Evolutionary conservation across 805 yeast genomes (phyloP), one percentile per base, ranked within the genome.

Genomic region (Candida caryicola): DNA sequence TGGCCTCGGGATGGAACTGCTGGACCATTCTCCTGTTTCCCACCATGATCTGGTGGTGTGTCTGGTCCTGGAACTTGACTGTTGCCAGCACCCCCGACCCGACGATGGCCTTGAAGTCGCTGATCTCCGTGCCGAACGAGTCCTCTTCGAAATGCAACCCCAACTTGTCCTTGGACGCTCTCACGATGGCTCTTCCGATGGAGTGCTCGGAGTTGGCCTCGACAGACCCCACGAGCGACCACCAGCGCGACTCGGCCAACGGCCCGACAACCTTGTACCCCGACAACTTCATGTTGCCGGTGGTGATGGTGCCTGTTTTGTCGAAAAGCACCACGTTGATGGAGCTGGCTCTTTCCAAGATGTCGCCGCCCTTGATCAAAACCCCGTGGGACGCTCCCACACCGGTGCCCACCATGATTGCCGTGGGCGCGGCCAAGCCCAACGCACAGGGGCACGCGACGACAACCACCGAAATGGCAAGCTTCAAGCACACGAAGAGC

Each of bases 391-490:
- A 61, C 0, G 99, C 98, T 29, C 96, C 98, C 16, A 88, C 83
- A 29, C 99, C 99, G 2, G 98, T 91, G 6, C 97, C 99, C 2
- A 93, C 99, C 97, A 95, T 93, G 8, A 93, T 87, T 0, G 98
- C 98, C 1, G 99, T 95, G 1, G 99, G 99, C 0, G 98, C 95
- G 3, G 97, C 97, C 35, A 93, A 71, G 2, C 99, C 99, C 17
- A 93, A 65, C 0, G 99, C 98, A 73, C 99, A 93, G 0, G 99
- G 99, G 62, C 99, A 93, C 1, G 99, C 99, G 34, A 93, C 97
- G 8, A 93, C 96, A 46, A 95, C 77, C 4, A 93, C 99, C 5
- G 95, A 81, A 18, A 93, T 91, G 4, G 95, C 82, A 32, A 90
- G 73, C 51, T 85, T 81, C 40, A 95, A 60, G 54, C 91, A 82